Evolutionary conservation across 2,329 filamentous ascomycete genomes (phyloP), one percentile per base, ranked within the genome.

Genomic region (Arthrobotrys entomopaga): DNA sequence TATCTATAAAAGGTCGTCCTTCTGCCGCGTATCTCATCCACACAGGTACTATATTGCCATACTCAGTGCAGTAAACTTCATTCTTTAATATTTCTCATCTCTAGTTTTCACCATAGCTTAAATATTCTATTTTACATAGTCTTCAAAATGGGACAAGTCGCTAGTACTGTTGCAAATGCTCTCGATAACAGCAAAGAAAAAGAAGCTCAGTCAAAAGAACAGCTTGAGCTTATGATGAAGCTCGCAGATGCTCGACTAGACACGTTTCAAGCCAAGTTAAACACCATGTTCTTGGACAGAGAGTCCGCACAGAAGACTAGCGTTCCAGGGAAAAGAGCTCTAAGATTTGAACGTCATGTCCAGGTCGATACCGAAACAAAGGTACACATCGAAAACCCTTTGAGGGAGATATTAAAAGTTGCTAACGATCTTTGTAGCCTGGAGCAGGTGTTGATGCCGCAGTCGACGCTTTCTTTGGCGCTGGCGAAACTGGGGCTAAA

Each of bases 161-260:
- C 42, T 7, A 46, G 42, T 13, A 19, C 42, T n/a, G 42, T 46
- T 19, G 42, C 42, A 46, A 46, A 46, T 46, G 42, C 42, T 13
- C 42, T 46, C 7, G 42, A 46, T 13, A 46, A 46, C 16, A 46
- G 42, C 16, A 46, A 46, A n/a, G 42, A 46, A 13, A 46, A 46
- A 46, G 42, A 46, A 46, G 42, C 42, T 13, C 42, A 46, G 42
- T 46, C 42, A 4, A 46, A 13, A 19, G 42, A 46, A 13, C 42
- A 46, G 11, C 42, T 46, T 46, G 42, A 46, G 42, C 42, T 46
- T 46, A 46, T 46, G 42, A 46, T 46, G 42, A 46, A 46, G 42
- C 42, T 46, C 13, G 42, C 42, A 46, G 42, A 46, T 13, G 42
- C 42, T 46, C 42, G 42, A 3, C 42, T 46, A 16, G 42, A 46